These are phyloP conservation scores for Suhomyces kunorum DNA, from an alignment of 1,139 yeast genomes.

Conservation along the genomic window DNA sequence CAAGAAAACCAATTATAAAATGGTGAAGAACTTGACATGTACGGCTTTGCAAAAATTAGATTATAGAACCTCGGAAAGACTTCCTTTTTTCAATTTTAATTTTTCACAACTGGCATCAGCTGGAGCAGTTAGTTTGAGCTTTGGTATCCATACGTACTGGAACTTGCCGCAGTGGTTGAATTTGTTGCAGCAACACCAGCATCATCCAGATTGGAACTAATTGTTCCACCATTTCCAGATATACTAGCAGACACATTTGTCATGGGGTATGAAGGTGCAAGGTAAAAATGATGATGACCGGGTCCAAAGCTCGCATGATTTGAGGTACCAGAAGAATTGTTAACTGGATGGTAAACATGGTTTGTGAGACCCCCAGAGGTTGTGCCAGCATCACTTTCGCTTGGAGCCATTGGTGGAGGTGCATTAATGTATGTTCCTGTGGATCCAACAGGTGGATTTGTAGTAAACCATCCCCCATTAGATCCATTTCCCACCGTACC, in stretches of 20 bases:
- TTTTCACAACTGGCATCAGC: background rate
- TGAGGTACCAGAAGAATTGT: conserved; percentile 1
- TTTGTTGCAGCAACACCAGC: conserved; percentile 3
- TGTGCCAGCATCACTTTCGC: conserved; percentile 2
- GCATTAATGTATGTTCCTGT: conserved; percentile 8
- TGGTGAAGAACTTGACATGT: background rate
- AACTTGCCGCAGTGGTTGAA: conserved; percentile 5
- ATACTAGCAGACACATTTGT: conserved; percentile 7
- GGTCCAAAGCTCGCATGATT: conserved; percentile 1
- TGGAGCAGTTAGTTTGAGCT: conserved; percentile 1
- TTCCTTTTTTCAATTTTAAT: too few relatives aligned
- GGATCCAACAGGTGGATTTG: conserved; percentile 9
- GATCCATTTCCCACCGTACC: conserved; percentile 6
- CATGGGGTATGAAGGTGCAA: conserved; percentile 10
- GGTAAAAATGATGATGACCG: conserved; percentile 9
- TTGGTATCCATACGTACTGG: conserved; percentile 6
- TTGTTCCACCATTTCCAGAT: conserved; percentile 3
- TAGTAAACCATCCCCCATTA: conserved; percentile 13
- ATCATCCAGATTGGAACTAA: conserved; percentile 6
- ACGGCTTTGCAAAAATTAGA: background rate
- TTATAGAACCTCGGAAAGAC: too few relatives aligned
- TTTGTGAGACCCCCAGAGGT: conserved; percentile 4
- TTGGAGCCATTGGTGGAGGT: conserved; percentile 2
- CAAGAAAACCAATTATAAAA: background rate
- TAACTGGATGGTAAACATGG: conserved; percentile 8